phyloP scores from a whole-genome alignment of 169 alveolate genomes.

The Plasmodium inui region DNA sequence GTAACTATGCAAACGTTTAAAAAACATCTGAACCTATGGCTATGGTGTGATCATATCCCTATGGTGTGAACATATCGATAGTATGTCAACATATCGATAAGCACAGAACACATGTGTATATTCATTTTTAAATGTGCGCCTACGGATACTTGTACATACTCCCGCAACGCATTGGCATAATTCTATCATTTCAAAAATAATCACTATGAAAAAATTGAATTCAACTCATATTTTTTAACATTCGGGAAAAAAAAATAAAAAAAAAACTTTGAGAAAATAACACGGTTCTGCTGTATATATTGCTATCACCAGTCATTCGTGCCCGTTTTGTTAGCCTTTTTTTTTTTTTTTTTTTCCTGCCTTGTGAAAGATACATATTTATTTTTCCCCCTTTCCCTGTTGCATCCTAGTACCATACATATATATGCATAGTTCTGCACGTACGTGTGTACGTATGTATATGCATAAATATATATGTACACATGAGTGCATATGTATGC shows the following conservation, averaged over 20 bases:
- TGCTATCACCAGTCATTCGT: not conserved
- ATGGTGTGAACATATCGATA: not conserved
- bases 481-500: slow-evolving; percentile 11
- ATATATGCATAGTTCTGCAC: not conserved
- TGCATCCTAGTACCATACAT: not conserved
- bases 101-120: not conserved
- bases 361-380: not conserved
- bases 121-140: not conserved
- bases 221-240: slow-evolving; percentile 12
- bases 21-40: not conserved
- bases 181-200: not conserved
- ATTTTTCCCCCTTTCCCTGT: not conserved
- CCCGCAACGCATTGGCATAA: not conserved
- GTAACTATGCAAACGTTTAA: not conserved
- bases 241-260: not conserved
- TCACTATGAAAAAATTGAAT: not conserved
- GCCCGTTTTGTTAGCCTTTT: not conserved
- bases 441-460: not conserved
- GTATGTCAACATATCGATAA: not conserved
- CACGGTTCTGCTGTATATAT: not conserved
- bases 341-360: not conserved
- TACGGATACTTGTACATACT: not conserved
- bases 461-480: not conserved
- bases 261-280: not conserved
- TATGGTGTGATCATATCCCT: not conserved